These are phyloP conservation scores for Solanum chmielewskii DNA, from an alignment of 257 asterid species.

Conservation along the genomic window DNA sequence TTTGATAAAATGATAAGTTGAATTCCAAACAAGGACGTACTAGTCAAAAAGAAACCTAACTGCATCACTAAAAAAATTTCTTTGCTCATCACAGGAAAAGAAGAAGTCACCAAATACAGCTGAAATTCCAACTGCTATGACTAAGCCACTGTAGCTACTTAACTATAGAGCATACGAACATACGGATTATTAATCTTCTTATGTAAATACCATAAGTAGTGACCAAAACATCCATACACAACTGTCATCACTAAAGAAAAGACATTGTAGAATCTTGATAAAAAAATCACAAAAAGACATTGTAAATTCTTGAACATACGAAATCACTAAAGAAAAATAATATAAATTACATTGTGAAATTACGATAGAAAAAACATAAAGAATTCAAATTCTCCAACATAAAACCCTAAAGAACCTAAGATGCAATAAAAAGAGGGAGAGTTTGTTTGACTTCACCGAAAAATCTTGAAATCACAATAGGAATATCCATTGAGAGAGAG, in stretches of 20 bases:
- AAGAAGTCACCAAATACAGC: not conserved
- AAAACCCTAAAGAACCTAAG: not conserved
- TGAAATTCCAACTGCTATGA: not conserved
- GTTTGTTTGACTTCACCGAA: no score
- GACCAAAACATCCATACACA: no score
- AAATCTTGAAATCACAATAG: no score
- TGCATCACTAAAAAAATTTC: not conserved
- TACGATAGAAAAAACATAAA: not conserved
- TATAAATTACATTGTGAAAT: not conserved
- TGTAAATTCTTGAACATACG: no score
- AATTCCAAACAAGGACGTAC: not conserved
- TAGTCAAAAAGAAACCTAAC: not conserved
- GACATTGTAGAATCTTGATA: no score
- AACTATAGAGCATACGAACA: not conserved
- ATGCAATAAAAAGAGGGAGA: not conserved
- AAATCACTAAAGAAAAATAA: no score
- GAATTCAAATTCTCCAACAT: not conserved
- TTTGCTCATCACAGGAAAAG: not conserved
- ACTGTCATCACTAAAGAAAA: no score
- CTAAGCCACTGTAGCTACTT: not conserved
- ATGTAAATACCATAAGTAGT: not conserved
- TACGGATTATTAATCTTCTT: not conserved
- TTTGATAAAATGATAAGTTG: no score
- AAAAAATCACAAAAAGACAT: no score
- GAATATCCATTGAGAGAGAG: no score